phyloP scores from a whole-genome alignment of 805 yeast genomes.

The Ogataea haglerorum region DNA sequence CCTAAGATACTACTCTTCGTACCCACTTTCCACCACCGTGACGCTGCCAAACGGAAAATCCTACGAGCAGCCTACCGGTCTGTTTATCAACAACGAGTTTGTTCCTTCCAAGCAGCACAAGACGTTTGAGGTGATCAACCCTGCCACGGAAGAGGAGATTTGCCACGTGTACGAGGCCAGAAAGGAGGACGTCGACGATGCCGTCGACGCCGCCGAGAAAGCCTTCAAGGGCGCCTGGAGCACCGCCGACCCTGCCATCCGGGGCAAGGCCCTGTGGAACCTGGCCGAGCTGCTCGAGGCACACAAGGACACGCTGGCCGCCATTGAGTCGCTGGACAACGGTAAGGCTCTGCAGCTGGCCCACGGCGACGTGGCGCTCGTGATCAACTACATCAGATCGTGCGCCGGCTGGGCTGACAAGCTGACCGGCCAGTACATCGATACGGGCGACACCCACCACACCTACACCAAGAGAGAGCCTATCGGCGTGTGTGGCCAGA shows the following conservation, averaged over 20 bases:
- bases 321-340: slow-evolving; percentile 70
- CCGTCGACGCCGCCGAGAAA: slow-evolving; percentile 62
- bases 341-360: slow-evolving; percentile 71
- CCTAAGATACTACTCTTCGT: slow-evolving; percentile 24
- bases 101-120: slow-evolving; percentile 47
- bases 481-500: slow-evolving; percentile 78
- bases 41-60: slow-evolving; percentile 68
- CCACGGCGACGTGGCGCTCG: slow-evolving; percentile 63
- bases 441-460: slow-evolving; percentile 61
- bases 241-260: slow-evolving; percentile 50
- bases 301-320: slow-evolving; percentile 58
- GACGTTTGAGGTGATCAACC: slow-evolving; percentile 50
- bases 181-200: slow-evolving; percentile 63
- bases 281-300: slow-evolving; percentile 69
- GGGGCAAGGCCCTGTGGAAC: slow-evolving; percentile 51
- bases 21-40: slow-evolving; percentile 37
- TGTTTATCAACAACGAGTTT: slow-evolving; percentile 57
- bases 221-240: slow-evolving; percentile 62
- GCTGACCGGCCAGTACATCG: slow-evolving; percentile 59
- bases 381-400: slow-evolving; percentile 62
- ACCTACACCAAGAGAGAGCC: slow-evolving; percentile 71
- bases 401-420: slow-evolving; percentile 75
- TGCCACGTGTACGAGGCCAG: slow-evolving; percentile 52
- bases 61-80: slow-evolving; percentile 58
- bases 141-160: slow-evolving; percentile 50